Conservation (phyloP, 2,329 filamentous ascomycete genomes). For the Coniochaeta sp. region DNA sequence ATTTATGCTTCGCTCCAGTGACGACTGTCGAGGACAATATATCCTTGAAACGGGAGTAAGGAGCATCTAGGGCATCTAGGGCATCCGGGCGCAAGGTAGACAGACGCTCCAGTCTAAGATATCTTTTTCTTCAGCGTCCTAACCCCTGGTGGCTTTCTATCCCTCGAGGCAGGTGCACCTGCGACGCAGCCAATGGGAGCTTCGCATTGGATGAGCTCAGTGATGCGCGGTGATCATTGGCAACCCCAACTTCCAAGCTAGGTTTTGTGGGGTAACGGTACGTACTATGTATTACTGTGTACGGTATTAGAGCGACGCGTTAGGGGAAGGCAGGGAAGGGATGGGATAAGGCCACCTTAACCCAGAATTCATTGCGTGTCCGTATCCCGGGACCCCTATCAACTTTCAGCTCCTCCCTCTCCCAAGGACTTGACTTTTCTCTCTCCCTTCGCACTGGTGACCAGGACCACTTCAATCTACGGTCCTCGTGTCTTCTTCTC, state of each 20-base stretch:
- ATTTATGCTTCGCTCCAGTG: too few species aligned
- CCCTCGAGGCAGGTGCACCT: too few species aligned
- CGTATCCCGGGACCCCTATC: background rate
- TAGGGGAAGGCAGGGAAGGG: conserved; percentile 1
- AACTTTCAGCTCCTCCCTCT: background rate
- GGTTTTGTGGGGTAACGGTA: background rate
- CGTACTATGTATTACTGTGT: too few species aligned
- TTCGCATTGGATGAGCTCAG: background rate
- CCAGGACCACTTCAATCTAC: background rate
- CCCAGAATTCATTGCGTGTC: conserved; percentile 9
- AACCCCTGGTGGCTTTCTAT: too few species aligned
- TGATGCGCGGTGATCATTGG: background rate
- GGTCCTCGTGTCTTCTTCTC: background rate
- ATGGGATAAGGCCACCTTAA: conserved; percentile 25
- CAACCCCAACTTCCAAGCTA: background rate
- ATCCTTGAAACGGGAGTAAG: too few species aligned
- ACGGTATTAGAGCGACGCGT: background rate
- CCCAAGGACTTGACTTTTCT: conserved; percentile 4
- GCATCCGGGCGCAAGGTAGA: too few species aligned
- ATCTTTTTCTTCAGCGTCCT: too few species aligned
- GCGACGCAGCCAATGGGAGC: background rate
- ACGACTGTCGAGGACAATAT: too few species aligned
- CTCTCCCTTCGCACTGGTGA: conserved; percentile 1
- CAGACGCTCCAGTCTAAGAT: too few species aligned
- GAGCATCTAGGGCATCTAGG: too few species aligned